Percentiles rank a stretch among this genome's conserved stretches.
phyloP scores from a whole-genome alignment of 2,329 filamentous ascomycete species.

The Aspergillus intermedius region DNA sequence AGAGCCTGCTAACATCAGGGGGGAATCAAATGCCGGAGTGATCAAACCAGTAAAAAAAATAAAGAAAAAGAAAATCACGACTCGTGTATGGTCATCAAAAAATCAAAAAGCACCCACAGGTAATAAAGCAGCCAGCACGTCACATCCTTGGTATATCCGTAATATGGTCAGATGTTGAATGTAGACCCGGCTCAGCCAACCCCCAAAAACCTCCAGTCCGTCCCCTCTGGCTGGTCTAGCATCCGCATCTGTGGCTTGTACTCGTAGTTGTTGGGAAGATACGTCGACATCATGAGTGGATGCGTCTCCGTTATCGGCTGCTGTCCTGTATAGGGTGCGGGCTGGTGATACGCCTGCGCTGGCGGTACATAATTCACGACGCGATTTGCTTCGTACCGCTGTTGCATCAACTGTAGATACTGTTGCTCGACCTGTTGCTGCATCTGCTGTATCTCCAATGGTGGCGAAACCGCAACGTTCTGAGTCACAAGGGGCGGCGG shows the following conservation, averaged over 20 bases:
- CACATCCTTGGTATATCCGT: too few species aligned
- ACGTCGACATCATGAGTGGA: conserved; percentile 25
- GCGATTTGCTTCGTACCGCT: conserved; percentile 26
- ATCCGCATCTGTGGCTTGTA: conserved; percentile 29
- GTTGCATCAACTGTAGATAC: conserved; percentile 26
- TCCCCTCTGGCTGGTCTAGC: conserved; percentile 33
- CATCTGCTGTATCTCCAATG: conserved; percentile 25
- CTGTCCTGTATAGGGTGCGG: conserved; percentile 15
- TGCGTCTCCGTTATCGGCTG: conserved; percentile 25
- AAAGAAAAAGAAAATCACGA: conserved; percentile 1
- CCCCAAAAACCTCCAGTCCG: conserved; percentile 35
- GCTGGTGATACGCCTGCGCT: conserved; percentile 20
- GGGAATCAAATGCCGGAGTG: neutral
- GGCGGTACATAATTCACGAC: conserved; percentile 23
- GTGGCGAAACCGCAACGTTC: conserved; percentile 22
- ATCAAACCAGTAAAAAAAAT: conserved; percentile 3
- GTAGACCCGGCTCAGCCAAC: conserved; percentile 21
- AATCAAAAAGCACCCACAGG: too few species aligned
- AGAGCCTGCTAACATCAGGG: conserved; percentile 11
- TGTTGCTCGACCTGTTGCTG: conserved; percentile 27
- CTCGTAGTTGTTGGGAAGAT: conserved; percentile 23
- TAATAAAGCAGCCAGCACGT: too few species aligned
- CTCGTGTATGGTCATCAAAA: neutral
- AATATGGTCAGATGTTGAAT: too few species aligned
- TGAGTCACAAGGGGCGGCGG: conserved; percentile 25